Conservation (phyloP, 352 stramenopile genomes). For the Phytophthora europaea region DNA sequence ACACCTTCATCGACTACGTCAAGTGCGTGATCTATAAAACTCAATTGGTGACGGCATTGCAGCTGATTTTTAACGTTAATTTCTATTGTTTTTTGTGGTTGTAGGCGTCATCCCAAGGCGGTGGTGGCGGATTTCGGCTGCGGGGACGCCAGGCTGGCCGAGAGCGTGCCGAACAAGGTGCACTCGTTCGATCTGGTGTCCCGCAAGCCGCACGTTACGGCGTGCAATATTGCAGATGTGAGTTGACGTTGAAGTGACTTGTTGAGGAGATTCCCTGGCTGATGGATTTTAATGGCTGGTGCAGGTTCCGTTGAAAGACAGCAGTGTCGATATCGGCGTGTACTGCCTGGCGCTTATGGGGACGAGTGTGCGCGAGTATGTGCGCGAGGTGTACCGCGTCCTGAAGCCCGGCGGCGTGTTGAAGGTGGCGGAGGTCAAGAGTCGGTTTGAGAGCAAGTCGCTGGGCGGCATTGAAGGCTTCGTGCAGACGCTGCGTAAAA, state of each 20-base stretch:
- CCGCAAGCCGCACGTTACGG: constrained; percentile 90
- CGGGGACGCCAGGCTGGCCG: constrained; percentile 96
- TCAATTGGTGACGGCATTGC: neutral
- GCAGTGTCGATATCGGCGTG: constrained; percentile 95
- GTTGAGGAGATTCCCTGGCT: neutral
- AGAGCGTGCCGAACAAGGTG: constrained; percentile 91
- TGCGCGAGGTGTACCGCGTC: constrained; percentile 96
- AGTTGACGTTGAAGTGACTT: constrained; percentile 7
- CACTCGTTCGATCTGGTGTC: constrained; percentile 99
- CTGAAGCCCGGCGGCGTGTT: constrained; percentile 94
- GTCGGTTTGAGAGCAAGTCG: constrained; percentile 78
- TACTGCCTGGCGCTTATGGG: constrained; percentile 99
- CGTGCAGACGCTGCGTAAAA: constrained; percentile 59
- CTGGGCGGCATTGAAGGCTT: constrained; percentile 78
- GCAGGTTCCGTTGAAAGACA: constrained; percentile 93
- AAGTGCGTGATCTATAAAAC: constrained; percentile 52
- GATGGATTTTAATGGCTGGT: constrained; percentile 18
- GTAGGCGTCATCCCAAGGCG: constrained; percentile 67
- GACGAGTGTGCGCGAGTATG: constrained; percentile 97
- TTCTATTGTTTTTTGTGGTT: constrained; percentile 7
- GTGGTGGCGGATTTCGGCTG: constrained; percentile 99
- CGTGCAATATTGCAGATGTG: constrained; percentile 98
- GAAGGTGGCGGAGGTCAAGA: constrained; percentile 88
- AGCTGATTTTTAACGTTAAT: neutral
- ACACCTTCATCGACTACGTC: constrained; percentile 97